Percentiles rank a stretch among this genome's conserved stretches.
Conservation (phyloP, 2,329 filamentous ascomycete genomes). For the Magnaporthales sp. region DNA sequence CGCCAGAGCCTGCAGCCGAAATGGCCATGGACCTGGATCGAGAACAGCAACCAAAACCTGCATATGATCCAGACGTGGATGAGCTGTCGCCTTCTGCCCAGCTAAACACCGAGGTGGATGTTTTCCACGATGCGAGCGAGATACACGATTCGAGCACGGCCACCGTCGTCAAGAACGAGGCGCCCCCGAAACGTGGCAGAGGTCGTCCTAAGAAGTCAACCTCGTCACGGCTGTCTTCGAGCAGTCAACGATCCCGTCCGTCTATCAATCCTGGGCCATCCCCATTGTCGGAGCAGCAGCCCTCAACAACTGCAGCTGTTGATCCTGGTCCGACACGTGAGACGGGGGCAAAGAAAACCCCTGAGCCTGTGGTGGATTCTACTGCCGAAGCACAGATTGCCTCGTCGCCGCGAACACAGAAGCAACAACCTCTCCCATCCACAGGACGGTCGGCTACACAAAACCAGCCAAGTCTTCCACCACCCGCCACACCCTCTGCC, state of each 20-base stretch:
- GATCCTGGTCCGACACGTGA: background rate
- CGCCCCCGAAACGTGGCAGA: constrained; percentile 18
- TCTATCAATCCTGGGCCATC: background rate
- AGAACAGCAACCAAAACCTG: constrained; percentile 8
- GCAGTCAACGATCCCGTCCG: background rate
- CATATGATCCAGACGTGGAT: constrained; percentile 11
- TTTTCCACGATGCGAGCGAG: constrained; percentile 16
- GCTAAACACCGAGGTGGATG: constrained; percentile 8
- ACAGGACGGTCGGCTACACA: background rate
- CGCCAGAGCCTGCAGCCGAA: constrained; percentile 13
- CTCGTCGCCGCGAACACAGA: background rate
- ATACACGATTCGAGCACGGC: constrained; percentile 13
- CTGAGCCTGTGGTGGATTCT: constrained; percentile 6
- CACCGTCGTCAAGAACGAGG: constrained; percentile 13
- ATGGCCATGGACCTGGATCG: constrained; percentile 12
- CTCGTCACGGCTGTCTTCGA: background rate
- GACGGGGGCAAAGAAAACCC: background rate
- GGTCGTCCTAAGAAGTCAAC: constrained; percentile 22
- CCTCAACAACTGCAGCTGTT: background rate
- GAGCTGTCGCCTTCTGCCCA: constrained; percentile 7
- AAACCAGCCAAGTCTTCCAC: constrained; percentile 8
- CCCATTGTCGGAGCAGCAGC: background rate
- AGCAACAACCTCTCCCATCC: constrained; percentile 3
- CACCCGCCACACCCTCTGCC: constrained; percentile 38
- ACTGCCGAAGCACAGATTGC: constrained; percentile 1